These are phyloP conservation scores for Chlamydomonas sp. DNA, from an alignment of 139 green algal species.

Conservation along the genomic window DNA sequence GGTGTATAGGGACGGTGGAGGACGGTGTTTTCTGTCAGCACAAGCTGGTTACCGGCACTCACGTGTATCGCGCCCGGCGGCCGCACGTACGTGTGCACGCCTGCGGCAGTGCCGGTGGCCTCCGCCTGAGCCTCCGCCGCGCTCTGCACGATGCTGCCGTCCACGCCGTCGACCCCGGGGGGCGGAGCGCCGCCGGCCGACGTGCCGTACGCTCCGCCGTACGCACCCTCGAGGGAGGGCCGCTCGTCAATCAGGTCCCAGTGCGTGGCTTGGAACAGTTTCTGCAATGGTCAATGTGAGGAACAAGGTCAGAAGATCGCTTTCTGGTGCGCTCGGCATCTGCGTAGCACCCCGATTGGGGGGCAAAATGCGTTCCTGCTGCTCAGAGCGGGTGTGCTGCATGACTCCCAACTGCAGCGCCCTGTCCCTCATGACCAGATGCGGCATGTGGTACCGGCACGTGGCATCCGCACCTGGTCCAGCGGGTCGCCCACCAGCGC, in stretches of 20 bases:
- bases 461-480: constrained; percentile 54
- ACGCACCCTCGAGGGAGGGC: neutral
- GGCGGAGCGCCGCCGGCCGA: neutral
- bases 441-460: too few relatives aligned
- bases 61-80: constrained; percentile 38
- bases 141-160: neutral
- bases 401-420: too few relatives aligned
- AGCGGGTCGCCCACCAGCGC: constrained; percentile 76
- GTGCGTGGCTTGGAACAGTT: constrained; percentile 67
- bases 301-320: neutral
- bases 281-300: constrained; percentile 1
- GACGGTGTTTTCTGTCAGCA: neutral
- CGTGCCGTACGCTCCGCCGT: neutral
- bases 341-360: too few relatives aligned
- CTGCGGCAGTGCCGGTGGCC: constrained; percentile 40
- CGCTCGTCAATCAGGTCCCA: constrained; percentile 66
- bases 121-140: constrained; percentile 11
- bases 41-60: neutral
- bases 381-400: too few relatives aligned
- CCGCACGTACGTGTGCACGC: constrained; percentile 55
- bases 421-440: too few relatives aligned
- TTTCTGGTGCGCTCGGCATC: too few relatives aligned
- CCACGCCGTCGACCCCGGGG: neutral
- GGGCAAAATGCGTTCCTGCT: too few relatives aligned
- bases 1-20: neutral